These are phyloP conservation scores for Mortierella polycephala DNA, from an alignment of 371 early-diverging fungal genomes.

Conservation along the genomic window DNA sequence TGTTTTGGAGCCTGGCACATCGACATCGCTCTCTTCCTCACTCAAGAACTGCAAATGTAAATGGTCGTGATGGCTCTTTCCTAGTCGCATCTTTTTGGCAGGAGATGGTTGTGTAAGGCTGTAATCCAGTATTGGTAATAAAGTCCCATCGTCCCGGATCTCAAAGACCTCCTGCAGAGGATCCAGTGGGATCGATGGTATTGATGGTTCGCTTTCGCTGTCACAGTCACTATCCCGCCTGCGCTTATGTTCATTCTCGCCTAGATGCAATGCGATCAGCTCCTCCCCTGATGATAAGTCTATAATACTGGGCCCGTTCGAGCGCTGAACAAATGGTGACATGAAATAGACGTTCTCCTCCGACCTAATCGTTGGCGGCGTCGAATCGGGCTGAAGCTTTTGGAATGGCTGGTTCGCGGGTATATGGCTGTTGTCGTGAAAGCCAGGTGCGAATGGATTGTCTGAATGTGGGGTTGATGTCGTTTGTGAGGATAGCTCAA, in stretches of 20 bases:
- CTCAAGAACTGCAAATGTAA: conserved; percentile 19
- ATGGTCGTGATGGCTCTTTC: conserved; percentile 3
- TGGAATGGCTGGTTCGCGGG: not conserved
- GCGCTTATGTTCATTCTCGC: conserved; percentile 40
- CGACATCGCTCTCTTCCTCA: conserved; percentile 14
- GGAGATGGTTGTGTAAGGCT: conserved; percentile 18
- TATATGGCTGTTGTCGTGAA: conserved; percentile 3
- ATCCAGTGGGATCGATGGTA: conserved; percentile 5
- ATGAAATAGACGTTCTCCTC: conserved; percentile 1
- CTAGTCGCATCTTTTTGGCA: conserved; percentile 27
- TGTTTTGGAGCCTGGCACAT: not conserved
- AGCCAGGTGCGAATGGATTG: not conserved
- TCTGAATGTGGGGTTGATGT: not conserved
- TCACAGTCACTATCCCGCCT: conserved; percentile 28
- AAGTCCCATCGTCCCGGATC: conserved; percentile 29
- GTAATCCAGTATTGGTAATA: conserved; percentile 29
- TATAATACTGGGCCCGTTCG: conserved; percentile 43
- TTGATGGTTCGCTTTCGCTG: conserved; percentile 10
- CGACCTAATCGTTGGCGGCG: not conserved
- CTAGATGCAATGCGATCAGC: conserved; percentile 41
- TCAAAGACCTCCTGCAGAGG: conserved; percentile 28
- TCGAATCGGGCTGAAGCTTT: not conserved
- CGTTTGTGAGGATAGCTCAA: not conserved
- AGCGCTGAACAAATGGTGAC: not conserved
- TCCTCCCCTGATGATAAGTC: conserved; percentile 54